phyloP scores from a whole-genome alignment of 805 yeast genomes.

The Geotrichum ghanense region DNA sequence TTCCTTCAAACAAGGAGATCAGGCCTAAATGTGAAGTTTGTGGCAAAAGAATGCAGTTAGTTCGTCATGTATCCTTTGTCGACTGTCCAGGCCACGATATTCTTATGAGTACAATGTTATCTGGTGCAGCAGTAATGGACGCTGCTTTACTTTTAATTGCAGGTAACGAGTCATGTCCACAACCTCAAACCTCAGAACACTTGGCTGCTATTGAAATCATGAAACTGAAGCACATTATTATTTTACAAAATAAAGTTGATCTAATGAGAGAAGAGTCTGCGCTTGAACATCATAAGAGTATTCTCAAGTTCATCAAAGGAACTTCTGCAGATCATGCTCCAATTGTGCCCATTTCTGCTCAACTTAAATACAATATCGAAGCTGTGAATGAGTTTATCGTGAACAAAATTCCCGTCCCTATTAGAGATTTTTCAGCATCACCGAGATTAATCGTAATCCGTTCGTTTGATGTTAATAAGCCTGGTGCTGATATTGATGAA shows the following conservation, averaged over 20 bases:
- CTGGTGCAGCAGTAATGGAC: conserved; percentile 99
- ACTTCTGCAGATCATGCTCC: conserved; percentile 99
- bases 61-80: conserved; percentile 96
- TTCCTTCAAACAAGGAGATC: conserved; percentile 89
- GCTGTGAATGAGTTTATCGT: conserved; percentile 97
- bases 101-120: conserved; percentile 99
- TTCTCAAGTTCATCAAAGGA: conserved; percentile 86
- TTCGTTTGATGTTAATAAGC: conserved; percentile 97
- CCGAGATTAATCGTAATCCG: conserved; percentile 96
- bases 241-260: conserved; percentile 96
- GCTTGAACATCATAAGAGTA: conserved; percentile 87
- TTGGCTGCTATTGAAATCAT: conserved; percentile 98
- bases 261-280: conserved; percentile 97
- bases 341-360: conserved; percentile 97
- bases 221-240: conserved; percentile 94
- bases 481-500: conserved; percentile 95
- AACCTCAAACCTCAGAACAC: conserved; percentile 99
- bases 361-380: conserved; percentile 94
- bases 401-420: conserved; percentile 90
- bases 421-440: conserved; percentile 86
- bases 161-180: conserved; percentile 98
- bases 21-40: conserved; percentile 86
- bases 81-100: conserved; percentile 99
- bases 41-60: conserved; percentile 74
- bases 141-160: conserved; percentile 94